Conservation (phyloP, 805 yeast genomes). For the Yarrowia sp. region DNA sequence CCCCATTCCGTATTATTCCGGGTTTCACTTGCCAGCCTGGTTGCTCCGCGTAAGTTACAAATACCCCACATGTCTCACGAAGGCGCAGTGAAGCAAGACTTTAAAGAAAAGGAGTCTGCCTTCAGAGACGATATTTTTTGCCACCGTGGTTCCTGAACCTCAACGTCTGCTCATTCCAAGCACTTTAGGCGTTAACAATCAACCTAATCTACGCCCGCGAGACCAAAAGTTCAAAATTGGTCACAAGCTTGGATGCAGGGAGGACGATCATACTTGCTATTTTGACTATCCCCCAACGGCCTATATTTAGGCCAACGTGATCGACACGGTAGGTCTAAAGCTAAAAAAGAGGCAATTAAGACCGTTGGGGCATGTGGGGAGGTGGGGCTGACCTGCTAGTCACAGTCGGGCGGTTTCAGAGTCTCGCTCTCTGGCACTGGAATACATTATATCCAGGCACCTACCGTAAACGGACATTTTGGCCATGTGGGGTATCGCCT, state of each 20-base stretch:
- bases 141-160: too few relatives aligned
- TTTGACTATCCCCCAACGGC: too few relatives aligned
- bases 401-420: too few relatives aligned
- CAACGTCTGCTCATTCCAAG: background rate
- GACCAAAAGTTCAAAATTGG: too few relatives aligned
- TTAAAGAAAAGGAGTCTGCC: too few relatives aligned
- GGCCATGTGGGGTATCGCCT: background rate
- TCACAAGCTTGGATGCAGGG: conserved; percentile 2
- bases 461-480: background rate
- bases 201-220: background rate
- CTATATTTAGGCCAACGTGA: background rate
- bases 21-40: background rate
- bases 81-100: background rate
- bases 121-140: too few relatives aligned
- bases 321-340: background rate
- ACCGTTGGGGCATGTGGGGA: background rate
- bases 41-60: background rate
- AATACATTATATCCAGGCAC: background rate
- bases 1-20: background rate
- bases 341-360: background rate
- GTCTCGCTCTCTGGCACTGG: background rate
- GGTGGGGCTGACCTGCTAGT: background rate
- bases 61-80: conserved; percentile 17
- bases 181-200: background rate
- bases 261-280: conserved; percentile 1